Base-by-base conservation (phyloP, 208 protist species). In the Jaenimonas drosophilae region DNA sequence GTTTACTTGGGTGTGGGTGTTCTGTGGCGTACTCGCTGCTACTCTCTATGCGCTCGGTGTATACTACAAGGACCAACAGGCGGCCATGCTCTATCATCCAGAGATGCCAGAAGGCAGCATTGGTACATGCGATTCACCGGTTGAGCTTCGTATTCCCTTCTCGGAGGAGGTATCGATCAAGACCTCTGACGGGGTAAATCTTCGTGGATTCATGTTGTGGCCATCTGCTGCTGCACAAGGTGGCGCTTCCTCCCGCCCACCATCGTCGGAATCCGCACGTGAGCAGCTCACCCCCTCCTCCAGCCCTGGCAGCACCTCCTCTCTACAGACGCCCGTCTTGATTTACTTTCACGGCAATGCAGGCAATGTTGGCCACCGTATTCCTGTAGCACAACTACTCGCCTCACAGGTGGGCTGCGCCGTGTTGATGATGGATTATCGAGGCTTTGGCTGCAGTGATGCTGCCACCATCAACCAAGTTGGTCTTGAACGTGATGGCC, bases 311-410 rank as follows among this genome's bases (percentile, higher is more conserved):
- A n/a, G n/a, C n/a, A n/a, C n/a, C n/a, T n/a, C n/a, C n/a, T n/a
- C n/a, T n/a, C n/a, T n/a, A n/a, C n/a, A n/a, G n/a, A n/a, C n/a
- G n/a, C n/a, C n/a, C n/a, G 61, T 70, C 29, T 60, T 95, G 37
- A 59, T 96, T 12, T 92, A 92, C 64, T 96, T 94, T 49, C 86
- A 96, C 53, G 90, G 90, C 31, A 94, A 96, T 40, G 83, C 90
- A 1, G 87, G 90, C 21, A 96, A 96, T 58, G 84, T 91, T 7
- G 85, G 85, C 19, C 84, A 96, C 52, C 71, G 86, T 29, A 67
- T 96, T 7, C 66, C 60, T 1, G 60, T 89, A 41, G 84, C 83
- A 6, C 36, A 54, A 25, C 37, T 73, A 23, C 57, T 95, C 7
- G 61, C 79, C 11, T 30, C 54, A 14, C 44, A 59, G 7, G 46